These are phyloP conservation scores for Claviceps sp. DNA, from an alignment of 2,329 filamentous ascomycete genomes.

Conservation along the genomic window DNA sequence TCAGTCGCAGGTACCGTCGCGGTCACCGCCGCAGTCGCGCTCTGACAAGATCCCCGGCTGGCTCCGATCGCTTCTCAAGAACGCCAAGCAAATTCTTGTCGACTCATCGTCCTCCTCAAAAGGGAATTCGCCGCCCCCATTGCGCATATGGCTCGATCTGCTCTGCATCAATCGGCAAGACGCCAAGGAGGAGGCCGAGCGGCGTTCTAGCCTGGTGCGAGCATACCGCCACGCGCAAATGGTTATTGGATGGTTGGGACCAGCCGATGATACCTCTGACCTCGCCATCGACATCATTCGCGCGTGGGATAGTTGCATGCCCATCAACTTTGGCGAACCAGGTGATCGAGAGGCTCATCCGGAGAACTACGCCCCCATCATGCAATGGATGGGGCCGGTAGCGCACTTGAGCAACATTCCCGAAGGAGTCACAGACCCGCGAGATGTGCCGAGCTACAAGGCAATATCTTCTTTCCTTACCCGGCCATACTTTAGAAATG, in stretches of 20 bases:
- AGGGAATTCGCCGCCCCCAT: conserved; percentile 3
- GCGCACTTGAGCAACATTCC: conserved; percentile 12
- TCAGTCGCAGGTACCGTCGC: conserved; percentile 4
- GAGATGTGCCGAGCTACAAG: conserved; percentile 12
- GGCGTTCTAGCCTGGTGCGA: conserved; percentile 15
- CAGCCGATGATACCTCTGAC: conserved; percentile 16
- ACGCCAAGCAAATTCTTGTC: conserved; percentile 5
- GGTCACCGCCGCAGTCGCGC: conserved; percentile 6
- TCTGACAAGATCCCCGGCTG: conserved; percentile 10
- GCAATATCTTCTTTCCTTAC: conserved; percentile 16
- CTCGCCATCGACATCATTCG: conserved; percentile 14
- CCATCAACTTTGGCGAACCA: conserved; percentile 19
- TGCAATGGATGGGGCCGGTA: conserved; percentile 18
- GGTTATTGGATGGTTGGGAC: conserved; percentile 21
- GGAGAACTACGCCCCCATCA: conserved; percentile 19
- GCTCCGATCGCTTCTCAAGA: conserved; percentile 10
- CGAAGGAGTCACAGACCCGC: conserved; percentile 11
- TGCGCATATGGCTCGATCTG: conserved; percentile 20
- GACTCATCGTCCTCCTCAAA: conserved; percentile 1
- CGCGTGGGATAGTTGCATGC: conserved; percentile 18
- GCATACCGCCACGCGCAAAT: conserved; percentile 18
- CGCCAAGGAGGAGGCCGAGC: conserved; percentile 15
- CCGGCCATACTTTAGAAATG: conserved; percentile 21
- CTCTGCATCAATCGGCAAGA: conserved; percentile 18
- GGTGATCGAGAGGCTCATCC: conserved; percentile 19